phyloP scores from a whole-genome alignment of 805 yeast species.

The Pichia occidentalis region DNA sequence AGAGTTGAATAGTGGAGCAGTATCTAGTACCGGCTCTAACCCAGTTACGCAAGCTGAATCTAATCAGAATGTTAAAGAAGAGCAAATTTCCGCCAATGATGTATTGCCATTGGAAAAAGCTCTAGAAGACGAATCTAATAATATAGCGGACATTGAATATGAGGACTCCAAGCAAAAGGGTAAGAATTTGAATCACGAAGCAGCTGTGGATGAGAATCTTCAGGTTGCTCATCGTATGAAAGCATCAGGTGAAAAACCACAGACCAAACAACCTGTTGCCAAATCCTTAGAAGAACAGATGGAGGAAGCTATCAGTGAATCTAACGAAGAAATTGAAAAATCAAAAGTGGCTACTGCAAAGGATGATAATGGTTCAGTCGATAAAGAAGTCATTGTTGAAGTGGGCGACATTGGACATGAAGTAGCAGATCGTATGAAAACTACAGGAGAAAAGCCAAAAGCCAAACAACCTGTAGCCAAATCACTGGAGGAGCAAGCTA shows the following conservation, averaged over 20 bases:
- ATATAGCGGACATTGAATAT: background rate
- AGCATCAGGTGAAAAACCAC: conserved; percentile 20
- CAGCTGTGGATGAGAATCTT: background rate
- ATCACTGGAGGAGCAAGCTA: conserved; percentile 24
- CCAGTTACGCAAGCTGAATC: conserved; percentile 1
- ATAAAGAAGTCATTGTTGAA: conserved; percentile 3
- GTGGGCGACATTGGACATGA: background rate
- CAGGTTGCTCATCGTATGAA: conserved; percentile 22
- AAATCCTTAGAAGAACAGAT: conserved; percentile 26
- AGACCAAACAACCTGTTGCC: conserved; percentile 23
- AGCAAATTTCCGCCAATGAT: background rate
- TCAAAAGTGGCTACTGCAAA: background rate
- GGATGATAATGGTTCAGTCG: conserved; percentile 5
- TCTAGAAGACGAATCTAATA: background rate
- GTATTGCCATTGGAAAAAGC: background rate
- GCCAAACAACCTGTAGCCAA: conserved; percentile 23
- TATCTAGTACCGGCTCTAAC: background rate
- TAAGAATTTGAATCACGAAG: no score
- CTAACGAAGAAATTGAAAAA: no score
- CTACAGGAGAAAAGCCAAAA: conserved; percentile 1
- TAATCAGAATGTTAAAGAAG: background rate
- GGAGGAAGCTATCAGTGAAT: conserved; percentile 14
- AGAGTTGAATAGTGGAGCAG: conserved; percentile 47
- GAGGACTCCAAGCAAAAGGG: no score
- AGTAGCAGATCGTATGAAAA: conserved; percentile 9